phyloP scores from a whole-genome alignment of 257 asterid genomes.

The Primulina huaijiensis region DNA sequence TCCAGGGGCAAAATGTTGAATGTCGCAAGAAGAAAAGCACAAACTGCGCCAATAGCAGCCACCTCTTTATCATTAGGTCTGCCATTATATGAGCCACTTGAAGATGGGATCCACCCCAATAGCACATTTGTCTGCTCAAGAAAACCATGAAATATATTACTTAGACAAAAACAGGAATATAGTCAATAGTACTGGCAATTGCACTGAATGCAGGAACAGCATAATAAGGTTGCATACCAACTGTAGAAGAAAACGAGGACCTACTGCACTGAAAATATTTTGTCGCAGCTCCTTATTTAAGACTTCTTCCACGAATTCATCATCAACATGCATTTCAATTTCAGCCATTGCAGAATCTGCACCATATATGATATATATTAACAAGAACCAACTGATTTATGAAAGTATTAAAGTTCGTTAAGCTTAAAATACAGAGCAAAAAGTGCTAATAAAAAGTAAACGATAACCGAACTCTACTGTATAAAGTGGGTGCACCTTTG shows the following conservation, averaged over 20 bases:
- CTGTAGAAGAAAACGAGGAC: constrained; percentile 73
- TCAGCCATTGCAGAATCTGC: constrained; percentile 56
- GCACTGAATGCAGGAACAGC: constrained; percentile 16
- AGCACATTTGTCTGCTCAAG: constrained; percentile 67
- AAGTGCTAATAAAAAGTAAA: not conserved
- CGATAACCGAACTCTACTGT: constrained; percentile 2
- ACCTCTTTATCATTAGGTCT: constrained; percentile 52
- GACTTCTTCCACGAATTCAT: constrained; percentile 42
- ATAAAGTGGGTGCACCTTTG: constrained; percentile 39
- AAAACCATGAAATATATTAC: constrained; percentile 19
- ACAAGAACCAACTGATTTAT: constrained; percentile 13
- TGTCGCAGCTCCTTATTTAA: constrained; percentile 66
- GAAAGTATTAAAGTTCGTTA: no score
- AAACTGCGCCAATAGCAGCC: constrained; percentile 81
- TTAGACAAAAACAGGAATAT: constrained; percentile 22
- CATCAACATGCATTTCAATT: constrained; percentile 70
- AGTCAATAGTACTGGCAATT: constrained; percentile 13
- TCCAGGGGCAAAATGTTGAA: constrained; percentile 82
- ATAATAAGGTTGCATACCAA: constrained; percentile 46
- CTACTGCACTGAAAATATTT: constrained; percentile 69
- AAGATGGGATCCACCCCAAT: constrained; percentile 50
- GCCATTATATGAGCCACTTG: constrained; percentile 43
- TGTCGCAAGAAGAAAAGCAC: constrained; percentile 75
- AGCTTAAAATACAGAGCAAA: not conserved
- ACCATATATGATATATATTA: constrained; percentile 1